A percentile compares a stretch with the other conserved stretches of the same genome.
phyloP scores from a whole-genome alignment of 768 basidiomycete species.

The Thelephora aurantiotincta region DNA sequence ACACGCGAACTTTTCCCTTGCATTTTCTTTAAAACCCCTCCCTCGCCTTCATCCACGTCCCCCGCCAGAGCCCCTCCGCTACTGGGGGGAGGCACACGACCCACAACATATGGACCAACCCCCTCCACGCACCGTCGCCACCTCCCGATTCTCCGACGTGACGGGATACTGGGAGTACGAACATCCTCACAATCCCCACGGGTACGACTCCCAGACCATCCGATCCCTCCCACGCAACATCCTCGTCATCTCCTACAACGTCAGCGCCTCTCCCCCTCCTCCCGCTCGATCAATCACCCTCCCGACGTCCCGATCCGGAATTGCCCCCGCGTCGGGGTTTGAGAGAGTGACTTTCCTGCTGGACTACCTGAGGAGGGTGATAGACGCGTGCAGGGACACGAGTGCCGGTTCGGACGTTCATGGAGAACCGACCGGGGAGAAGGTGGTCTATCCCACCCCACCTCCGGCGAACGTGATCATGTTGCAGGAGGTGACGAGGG shows the following conservation, averaged over 20 bases:
- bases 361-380: no score
- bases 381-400: no score
- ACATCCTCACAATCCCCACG: not conserved
- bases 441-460: not conserved
- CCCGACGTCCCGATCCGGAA: no score
- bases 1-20: no score
- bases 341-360: no score
- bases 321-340: no score
- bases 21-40: no score
- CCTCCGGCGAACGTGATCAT: constrained; percentile 42
- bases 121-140: constrained; percentile 1
- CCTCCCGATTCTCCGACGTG: not conserved
- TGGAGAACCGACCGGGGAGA: no score
- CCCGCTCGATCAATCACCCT: constrained; percentile 30
- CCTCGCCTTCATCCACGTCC: no score
- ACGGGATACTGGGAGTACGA: not conserved
- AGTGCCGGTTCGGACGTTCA: no score
- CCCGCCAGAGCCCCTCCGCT: not conserved
- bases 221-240: constrained; percentile 26
- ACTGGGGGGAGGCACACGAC: no score
- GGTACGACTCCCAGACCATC: not conserved
- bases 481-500: constrained; percentile 48
- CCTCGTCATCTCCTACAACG: constrained; percentile 59
- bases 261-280: constrained; percentile 38
- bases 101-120: not conserved